A percentile compares a stretch with the other conserved stretches of the same genome.
These are phyloP conservation scores for Lecanicillium sp. DNA, from an alignment of 2,329 filamentous ascomycete species.

Conservation along the genomic window DNA sequence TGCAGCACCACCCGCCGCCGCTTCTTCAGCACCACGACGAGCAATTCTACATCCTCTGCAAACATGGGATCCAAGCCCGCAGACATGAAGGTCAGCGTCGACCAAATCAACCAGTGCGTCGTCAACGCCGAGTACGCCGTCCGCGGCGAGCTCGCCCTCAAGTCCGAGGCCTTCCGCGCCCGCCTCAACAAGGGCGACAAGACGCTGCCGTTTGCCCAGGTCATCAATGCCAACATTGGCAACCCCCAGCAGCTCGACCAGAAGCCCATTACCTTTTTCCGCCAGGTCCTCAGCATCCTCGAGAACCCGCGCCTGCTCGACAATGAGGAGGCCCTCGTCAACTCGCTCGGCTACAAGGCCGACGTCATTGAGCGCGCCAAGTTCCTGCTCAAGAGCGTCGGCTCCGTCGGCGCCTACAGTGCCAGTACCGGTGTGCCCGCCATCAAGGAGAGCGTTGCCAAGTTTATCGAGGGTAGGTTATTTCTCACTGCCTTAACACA, in stretches of 20 bases:
- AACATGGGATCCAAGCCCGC: not conserved
- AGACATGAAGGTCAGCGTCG: slow-evolving; percentile 54
- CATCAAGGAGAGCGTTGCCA: slow-evolving; percentile 83
- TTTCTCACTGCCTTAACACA: not conserved
- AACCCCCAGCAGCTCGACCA: slow-evolving; percentile 99
- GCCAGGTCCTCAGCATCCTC: slow-evolving; percentile 85
- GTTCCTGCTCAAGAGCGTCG: slow-evolving; percentile 72
- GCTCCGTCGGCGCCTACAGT: slow-evolving; percentile 93
- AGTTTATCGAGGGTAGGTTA: slow-evolving; percentile 79
- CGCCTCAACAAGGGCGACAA: slow-evolving; percentile 53
- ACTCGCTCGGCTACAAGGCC: slow-evolving; percentile 73
- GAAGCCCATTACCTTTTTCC: slow-evolving; percentile 98
- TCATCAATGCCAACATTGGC: slow-evolving; percentile 97
- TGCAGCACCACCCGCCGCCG: not conserved
- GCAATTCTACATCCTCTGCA: not conserved
- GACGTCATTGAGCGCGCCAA: slow-evolving; percentile 83
- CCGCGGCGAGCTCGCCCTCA: slow-evolving; percentile 88
- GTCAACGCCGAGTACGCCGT: slow-evolving; percentile 91
- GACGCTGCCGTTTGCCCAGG: slow-evolving; percentile 72
- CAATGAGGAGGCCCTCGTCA: slow-evolving; percentile 70
- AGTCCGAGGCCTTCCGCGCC: slow-evolving; percentile 83
- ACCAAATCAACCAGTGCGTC: slow-evolving; percentile 90
- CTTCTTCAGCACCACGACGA: not conserved
- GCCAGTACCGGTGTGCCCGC: slow-evolving; percentile 82
- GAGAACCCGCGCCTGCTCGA: slow-evolving; percentile 85